A percentile compares a stretch with the other conserved stretches of the same genome.
These are phyloP conservation scores for Ophiostoma angusticollis DNA, from an alignment of 2,329 filamentous ascomycete species.

Conservation along the genomic window DNA sequence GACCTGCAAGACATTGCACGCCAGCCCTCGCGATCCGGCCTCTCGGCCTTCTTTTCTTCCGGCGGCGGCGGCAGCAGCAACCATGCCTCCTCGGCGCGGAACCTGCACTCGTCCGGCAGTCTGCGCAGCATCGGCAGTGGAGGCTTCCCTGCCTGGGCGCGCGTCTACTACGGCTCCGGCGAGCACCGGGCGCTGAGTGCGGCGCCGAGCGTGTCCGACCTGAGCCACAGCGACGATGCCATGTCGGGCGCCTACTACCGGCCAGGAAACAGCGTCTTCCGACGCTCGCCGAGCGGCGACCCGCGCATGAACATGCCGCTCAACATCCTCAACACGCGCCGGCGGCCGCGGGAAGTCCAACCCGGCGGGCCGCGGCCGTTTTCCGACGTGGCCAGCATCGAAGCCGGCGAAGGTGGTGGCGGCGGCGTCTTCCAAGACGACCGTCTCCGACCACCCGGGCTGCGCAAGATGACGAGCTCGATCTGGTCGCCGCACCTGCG, in stretches of 20 bases:
- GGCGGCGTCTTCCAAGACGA: constrained; percentile 18
- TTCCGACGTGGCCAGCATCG: constrained; percentile 28
- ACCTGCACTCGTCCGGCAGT: constrained; percentile 37
- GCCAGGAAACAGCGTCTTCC: constrained; percentile 30
- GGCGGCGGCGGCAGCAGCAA: no score
- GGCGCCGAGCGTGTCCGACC: constrained; percentile 30
- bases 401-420: constrained; percentile 27
- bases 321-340: constrained; percentile 32
- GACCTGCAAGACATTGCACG: constrained; percentile 42
- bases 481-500: constrained; percentile 65
- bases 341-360: constrained; percentile 28
- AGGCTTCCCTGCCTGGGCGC: constrained; percentile 43
- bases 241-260: constrained; percentile 34
- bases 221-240: constrained; percentile 2
- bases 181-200: constrained; percentile 40
- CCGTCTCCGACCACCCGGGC: constrained; percentile 19
- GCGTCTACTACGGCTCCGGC: constrained; percentile 58
- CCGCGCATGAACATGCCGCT: constrained; percentile 32
- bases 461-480: constrained; percentile 41
- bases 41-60: constrained; percentile 41
- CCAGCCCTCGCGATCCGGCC: constrained; percentile 39
- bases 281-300: constrained; percentile 39
- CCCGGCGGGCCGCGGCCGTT: constrained; percentile 15
- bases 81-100: constrained; percentile 32
- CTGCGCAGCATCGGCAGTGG: constrained; percentile 30